phyloP scores from a whole-genome alignment of 345 rosid species.

The Anastatica hierochuntica region DNA sequence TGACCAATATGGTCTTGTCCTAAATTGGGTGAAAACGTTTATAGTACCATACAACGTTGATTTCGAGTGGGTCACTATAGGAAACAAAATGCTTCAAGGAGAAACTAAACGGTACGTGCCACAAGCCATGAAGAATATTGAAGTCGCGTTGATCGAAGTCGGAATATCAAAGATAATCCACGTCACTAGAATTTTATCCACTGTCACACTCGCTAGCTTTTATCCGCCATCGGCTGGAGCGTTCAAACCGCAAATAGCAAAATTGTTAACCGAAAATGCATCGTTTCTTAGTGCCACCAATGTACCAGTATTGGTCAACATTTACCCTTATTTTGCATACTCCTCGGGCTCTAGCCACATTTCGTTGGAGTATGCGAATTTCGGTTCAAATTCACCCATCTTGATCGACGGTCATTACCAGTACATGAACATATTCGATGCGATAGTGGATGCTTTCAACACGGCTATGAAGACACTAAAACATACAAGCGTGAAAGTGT shows the following conservation, averaged over 20 bases:
- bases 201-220: slow-evolving; percentile 7
- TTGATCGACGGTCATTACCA: slow-evolving; percentile 13
- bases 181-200: slow-evolving; percentile 16
- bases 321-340: slow-evolving; percentile 35
- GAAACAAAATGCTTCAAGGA: slow-evolving; percentile 26
- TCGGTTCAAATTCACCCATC: slow-evolving; percentile 6
- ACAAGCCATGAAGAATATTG: slow-evolving; percentile 21
- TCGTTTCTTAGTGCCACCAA: not conserved
- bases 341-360: slow-evolving; percentile 13
- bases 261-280: slow-evolving; percentile 7
- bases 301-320: slow-evolving; percentile 26
- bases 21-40: slow-evolving; percentile 8
- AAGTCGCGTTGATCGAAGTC: not conserved
- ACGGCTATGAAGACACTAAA: slow-evolving; percentile 10
- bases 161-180: not conserved
- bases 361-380: slow-evolving; percentile 18
- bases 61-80: slow-evolving; percentile 19
- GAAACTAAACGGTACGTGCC: not conserved
- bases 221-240: slow-evolving; percentile 29
- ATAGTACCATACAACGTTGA: slow-evolving; percentile 15
- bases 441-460: slow-evolving; percentile 21
- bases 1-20: not conserved
- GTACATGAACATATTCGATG: slow-evolving; percentile 28
- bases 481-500: not conserved
- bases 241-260: not conserved